phyloP scores from a whole-genome alignment of 140 eudicot genomes.

The Stevia rebaudiana region DNA sequence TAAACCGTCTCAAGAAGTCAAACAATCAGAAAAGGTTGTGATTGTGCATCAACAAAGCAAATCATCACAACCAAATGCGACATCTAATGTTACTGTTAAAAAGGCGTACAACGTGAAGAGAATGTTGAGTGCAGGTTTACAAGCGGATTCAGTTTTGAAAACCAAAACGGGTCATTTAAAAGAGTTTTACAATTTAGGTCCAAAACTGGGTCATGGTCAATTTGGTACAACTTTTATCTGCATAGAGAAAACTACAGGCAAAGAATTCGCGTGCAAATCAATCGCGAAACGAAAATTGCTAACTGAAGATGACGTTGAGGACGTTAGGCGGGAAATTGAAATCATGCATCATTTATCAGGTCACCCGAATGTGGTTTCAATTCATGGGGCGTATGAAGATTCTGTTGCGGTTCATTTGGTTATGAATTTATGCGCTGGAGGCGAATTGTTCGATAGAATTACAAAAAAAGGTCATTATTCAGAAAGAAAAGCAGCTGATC shows the following conservation, averaged over 20 bases:
- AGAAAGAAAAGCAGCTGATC: constrained; percentile 75
- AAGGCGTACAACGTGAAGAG: constrained; percentile 49
- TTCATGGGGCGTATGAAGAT: constrained; percentile 85
- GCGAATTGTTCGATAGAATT: constrained; percentile 83
- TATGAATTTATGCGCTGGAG: constrained; percentile 87
- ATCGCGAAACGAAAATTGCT: constrained; percentile 67
- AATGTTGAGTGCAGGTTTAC: constrained; percentile 66
- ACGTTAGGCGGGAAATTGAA: constrained; percentile 75
- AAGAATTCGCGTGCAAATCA: constrained; percentile 76
- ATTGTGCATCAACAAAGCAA: constrained; percentile 32
- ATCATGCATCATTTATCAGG: constrained; percentile 87
- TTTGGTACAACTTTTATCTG: constrained; percentile 85
- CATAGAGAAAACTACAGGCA: constrained; percentile 55
- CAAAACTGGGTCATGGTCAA: constrained; percentile 76
- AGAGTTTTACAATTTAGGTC: constrained; percentile 68
- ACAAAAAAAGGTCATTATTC: constrained; percentile 68
- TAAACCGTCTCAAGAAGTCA: constrained; percentile 23
- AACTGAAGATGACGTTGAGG: constrained; percentile 66
- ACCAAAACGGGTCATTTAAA: constrained; percentile 72
- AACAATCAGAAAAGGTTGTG: constrained; percentile 24
- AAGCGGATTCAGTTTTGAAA: constrained; percentile 54
- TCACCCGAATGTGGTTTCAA: constrained; percentile 55
- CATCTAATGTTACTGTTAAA: constrained; percentile 15
- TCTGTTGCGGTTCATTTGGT: constrained; percentile 81
- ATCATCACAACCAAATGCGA: constrained; percentile 16